These are phyloP conservation scores for Gossypium gossypioides DNA, from an alignment of 441 rosid species.

Conservation along the genomic window DNA sequence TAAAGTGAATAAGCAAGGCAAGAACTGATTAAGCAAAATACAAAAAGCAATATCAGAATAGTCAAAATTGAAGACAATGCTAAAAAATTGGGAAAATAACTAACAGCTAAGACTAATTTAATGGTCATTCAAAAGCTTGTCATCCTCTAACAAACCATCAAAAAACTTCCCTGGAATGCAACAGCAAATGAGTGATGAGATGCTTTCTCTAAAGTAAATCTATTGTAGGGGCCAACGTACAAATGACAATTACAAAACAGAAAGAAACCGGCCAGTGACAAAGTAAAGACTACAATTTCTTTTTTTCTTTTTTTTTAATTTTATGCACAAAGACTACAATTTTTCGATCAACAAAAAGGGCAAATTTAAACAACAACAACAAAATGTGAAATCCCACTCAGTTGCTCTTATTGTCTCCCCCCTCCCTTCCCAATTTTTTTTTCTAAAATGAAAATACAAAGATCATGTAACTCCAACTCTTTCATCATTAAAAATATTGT, in stretches of 20 bases:
- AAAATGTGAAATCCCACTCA: neutral
- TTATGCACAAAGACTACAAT: neutral
- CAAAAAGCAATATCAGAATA: neutral
- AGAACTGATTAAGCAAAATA: neutral
- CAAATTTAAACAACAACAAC: neutral
- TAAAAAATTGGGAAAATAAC: too few relatives aligned
- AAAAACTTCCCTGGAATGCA: too few relatives aligned
- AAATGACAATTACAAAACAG: neutral
- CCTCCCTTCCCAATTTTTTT: too few relatives aligned
- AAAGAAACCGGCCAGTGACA: neutral
- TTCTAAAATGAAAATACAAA: neutral
- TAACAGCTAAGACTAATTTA: too few relatives aligned
- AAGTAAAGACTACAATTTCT: neutral
- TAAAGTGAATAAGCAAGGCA: neutral
- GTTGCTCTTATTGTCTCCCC: neutral
- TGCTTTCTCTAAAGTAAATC: neutral
- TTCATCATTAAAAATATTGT: neutral
- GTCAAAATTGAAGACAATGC: neutral
- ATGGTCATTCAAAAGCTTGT: too few relatives aligned
- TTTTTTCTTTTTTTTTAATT: too few relatives aligned
- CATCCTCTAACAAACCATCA: too few relatives aligned
- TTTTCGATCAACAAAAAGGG: neutral
- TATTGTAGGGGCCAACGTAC: neutral
- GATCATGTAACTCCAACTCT: neutral
- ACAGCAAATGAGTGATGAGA: neutral